Percentiles rank a stretch among this genome's conserved stretches.
Conservation (phyloP, 2,329 filamentous ascomycete species). For the Penicillium crustosum region DNA sequence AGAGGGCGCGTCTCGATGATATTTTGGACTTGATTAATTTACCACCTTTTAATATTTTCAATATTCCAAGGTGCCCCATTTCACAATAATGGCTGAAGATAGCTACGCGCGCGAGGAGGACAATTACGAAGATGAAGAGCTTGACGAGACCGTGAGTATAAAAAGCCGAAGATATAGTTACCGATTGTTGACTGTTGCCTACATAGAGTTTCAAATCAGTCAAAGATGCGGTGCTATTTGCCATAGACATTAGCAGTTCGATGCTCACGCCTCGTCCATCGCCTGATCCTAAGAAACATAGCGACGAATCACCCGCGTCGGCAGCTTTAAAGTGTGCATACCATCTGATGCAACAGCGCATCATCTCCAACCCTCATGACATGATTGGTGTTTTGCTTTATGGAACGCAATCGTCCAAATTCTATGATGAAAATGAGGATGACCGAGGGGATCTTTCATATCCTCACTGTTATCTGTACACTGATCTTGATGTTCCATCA, state of each 20-base stretch:
- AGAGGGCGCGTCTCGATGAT: conserved; percentile 31
- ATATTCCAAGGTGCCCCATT: background rate
- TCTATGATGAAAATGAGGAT: conserved; percentile 64
- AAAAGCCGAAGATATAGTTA: background rate
- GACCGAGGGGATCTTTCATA: conserved; percentile 64
- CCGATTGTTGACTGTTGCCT: conserved; percentile 6
- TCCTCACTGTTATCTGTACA: conserved; percentile 88
- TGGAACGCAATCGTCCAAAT: conserved; percentile 81
- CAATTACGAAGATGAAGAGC: conserved; percentile 46
- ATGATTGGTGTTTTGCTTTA: conserved; percentile 97
- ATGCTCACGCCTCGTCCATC: conserved; percentile 72
- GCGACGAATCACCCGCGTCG: conserved; percentile 72
- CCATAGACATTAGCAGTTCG: conserved; percentile 84
- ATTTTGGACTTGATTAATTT: conserved; percentile 1
- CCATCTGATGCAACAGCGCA: conserved; percentile 94
- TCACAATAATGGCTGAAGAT: conserved; percentile 39
- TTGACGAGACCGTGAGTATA: conserved; percentile 45
- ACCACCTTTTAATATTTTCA: background rate
- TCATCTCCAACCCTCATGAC: conserved; percentile 93
- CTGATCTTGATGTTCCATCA: conserved; percentile 81
- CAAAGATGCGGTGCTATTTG: conserved; percentile 98
- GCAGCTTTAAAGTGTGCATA: conserved; percentile 94
- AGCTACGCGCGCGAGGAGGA: conserved; percentile 42
- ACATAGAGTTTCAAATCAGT: conserved; percentile 78
- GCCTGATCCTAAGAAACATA: conserved; percentile 70